Conservation (phyloP, 768 basidiomycete species). For the Imleria badia region DNA sequence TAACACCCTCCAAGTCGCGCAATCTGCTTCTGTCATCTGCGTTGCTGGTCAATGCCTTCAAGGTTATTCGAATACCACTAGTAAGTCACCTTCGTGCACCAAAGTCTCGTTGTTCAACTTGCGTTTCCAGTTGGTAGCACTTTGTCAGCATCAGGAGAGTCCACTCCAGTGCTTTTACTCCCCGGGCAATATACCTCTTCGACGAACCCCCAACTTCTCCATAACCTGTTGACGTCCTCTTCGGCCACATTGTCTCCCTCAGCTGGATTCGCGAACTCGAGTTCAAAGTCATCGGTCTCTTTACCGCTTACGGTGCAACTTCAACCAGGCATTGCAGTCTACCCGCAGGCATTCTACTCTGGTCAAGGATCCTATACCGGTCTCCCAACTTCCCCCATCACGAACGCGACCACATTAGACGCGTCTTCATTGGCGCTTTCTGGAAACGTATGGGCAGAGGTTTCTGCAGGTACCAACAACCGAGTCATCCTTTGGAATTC, state of each 20-base stretch:
- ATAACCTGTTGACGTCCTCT: constrained; percentile 62
- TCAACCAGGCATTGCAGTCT: constrained; percentile 66
- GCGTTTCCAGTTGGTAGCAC: constrained; percentile 61
- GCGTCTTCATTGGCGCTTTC: constrained; percentile 69
- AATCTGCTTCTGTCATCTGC: constrained; percentile 67
- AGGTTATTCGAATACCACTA: constrained; percentile 70
- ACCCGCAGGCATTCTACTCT: constrained; percentile 59
- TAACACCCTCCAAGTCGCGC: constrained; percentile 44
- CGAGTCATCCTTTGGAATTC: constrained; percentile 78
- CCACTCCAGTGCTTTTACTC: constrained; percentile 60
- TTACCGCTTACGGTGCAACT: constrained; percentile 70
- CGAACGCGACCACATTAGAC: constrained; percentile 48
- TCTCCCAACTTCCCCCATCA: constrained; percentile 50
- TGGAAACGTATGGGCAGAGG: constrained; percentile 64
- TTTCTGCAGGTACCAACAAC: constrained; percentile 53
- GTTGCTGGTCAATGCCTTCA: constrained; percentile 88
- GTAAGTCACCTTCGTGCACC: constrained; percentile 39
- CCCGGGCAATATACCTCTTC: constrained; percentile 75
- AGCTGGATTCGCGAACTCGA: constrained; percentile 61
- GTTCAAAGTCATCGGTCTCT: constrained; percentile 43
- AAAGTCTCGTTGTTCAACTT: constrained; percentile 13
- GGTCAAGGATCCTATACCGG: constrained; percentile 60
- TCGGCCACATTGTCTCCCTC: constrained; percentile 58
- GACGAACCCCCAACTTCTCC: constrained; percentile 71
- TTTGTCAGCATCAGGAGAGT: constrained; percentile 53